Percentiles rank a stretch among this genome's conserved stretches.
Conservation (phyloP, 345 rosid genomes). For the Ceriops decandra region DNA sequence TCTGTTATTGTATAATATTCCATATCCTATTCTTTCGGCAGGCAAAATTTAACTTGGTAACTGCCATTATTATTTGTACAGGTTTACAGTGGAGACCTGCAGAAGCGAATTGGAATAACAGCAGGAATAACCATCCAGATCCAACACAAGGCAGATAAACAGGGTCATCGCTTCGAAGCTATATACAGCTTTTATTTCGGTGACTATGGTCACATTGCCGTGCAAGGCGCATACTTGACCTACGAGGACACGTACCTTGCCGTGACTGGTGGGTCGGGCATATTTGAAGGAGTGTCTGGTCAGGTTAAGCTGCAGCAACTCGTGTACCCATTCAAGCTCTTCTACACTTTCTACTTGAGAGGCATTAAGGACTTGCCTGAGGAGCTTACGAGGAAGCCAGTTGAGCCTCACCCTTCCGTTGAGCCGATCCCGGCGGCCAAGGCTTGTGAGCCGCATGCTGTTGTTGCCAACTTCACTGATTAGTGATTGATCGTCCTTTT, state of each 20-base stretch:
- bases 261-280: slow-evolving; percentile 59
- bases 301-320: slow-evolving; percentile 50
- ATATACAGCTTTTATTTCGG: slow-evolving; percentile 78
- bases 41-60: background rate
- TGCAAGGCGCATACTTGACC: slow-evolving; percentile 63
- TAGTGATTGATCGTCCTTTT: slow-evolving; percentile 2
- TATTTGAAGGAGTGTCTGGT: slow-evolving; percentile 63
- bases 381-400: slow-evolving; percentile 44
- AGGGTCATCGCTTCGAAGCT: slow-evolving; percentile 80
- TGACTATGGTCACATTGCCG: slow-evolving; percentile 62
- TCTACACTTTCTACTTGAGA: slow-evolving; percentile 53
- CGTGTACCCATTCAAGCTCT: slow-evolving; percentile 52
- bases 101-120: slow-evolving; percentile 74
- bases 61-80: slow-evolving; percentile 7
- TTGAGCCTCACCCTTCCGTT: slow-evolving; percentile 44
- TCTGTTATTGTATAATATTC: no score
- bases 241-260: slow-evolving; percentile 61
- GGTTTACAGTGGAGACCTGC: slow-evolving; percentile 72
- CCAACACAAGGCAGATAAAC: slow-evolving; percentile 64
- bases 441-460: slow-evolving; percentile 48
- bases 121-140: slow-evolving; percentile 75
- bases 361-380: slow-evolving; percentile 37
- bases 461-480: slow-evolving; percentile 40
- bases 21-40: background rate
- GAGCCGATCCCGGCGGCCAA: slow-evolving; percentile 53